Conservation (phyloP, 495 filamentous ascomycete genomes). For the Penicillium turbatum region DNA sequence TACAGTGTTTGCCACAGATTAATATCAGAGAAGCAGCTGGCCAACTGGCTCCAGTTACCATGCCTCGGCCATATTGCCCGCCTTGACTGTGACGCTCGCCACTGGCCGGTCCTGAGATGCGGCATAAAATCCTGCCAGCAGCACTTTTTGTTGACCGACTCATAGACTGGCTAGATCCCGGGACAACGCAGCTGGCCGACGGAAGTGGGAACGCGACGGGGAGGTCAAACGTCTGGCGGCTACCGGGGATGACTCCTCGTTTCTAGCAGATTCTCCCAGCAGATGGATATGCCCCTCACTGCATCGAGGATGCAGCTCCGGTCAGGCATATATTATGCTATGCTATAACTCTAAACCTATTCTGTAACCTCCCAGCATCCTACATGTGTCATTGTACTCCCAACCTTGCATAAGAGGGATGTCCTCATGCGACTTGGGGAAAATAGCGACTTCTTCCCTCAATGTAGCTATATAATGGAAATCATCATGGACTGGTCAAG, state of each 20-base stretch:
- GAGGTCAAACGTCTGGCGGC: slow-evolving; percentile 8
- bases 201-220: slow-evolving; percentile 26
- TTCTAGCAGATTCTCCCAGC: not conserved
- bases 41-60: too few species aligned
- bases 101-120: not conserved
- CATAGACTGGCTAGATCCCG: slow-evolving; percentile 30
- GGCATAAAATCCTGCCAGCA: slow-evolving; percentile 17
- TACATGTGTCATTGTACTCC: too few species aligned
- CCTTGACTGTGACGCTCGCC: not conserved
- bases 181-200: slow-evolving; percentile 28
- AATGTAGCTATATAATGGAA: not conserved
- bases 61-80: not conserved
- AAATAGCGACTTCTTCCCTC: not conserved
- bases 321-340: not conserved
- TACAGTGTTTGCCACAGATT: too few species aligned
- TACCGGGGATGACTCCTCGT: slow-evolving; percentile 8
- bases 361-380: too few species aligned
- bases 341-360: not conserved
- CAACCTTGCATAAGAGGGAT: too few species aligned
- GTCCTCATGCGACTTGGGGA: too few species aligned
- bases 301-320: too few species aligned
- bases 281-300: too few species aligned
- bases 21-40: too few species aligned
- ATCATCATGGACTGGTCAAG: not conserved
- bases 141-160: slow-evolving; percentile 43